Conservation (phyloP, 192 early-diverging fungal genomes). For the Rhizophagus prolifer region DNA sequence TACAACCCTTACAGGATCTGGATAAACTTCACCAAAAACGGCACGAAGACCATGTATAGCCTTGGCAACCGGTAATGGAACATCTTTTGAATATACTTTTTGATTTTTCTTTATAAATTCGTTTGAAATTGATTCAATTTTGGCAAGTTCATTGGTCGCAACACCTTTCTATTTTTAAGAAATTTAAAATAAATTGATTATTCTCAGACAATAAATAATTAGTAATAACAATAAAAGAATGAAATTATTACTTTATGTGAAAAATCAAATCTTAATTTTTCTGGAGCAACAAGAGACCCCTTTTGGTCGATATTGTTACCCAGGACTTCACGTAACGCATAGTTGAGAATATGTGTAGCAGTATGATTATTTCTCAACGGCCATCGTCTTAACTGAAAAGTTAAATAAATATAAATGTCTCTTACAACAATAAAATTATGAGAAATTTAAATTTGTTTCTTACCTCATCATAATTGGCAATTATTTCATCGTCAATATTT, state of each 20-base stretch:
- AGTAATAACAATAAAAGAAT: background rate
- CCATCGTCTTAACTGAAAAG: constrained; percentile 68
- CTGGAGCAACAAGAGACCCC: constrained; percentile 93
- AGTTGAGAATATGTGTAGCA: constrained; percentile 95
- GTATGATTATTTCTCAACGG: constrained; percentile 96
- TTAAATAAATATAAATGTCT: background rate
- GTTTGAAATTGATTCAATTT: constrained; percentile 78
- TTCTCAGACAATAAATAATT: background rate
- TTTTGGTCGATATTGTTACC: constrained; percentile 85
- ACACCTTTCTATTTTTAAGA: constrained; percentile 50
- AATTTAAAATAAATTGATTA: constrained; percentile 3
- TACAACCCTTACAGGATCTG: constrained; percentile 96
- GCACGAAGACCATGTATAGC: constrained; percentile 91
- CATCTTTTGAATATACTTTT: constrained; percentile 80
- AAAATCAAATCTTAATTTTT: constrained; percentile 97
- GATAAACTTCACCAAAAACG: constrained; percentile 97
- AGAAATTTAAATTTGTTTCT: constrained; percentile 10
- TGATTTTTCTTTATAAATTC: constrained; percentile 73
- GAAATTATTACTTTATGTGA: constrained; percentile 62
- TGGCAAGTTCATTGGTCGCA: constrained; percentile 63
- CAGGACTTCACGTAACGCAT: constrained; percentile 83
- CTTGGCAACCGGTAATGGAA: constrained; percentile 77
- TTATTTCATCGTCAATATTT: constrained; percentile 65
- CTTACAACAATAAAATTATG: background rate
- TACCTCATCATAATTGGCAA: constrained; percentile 83